Evolutionary conservation across 768 basidiomycete species (phyloP), one percentile per base, ranked within the genome.

Genomic region (Psilocybe azurescens): DNA sequence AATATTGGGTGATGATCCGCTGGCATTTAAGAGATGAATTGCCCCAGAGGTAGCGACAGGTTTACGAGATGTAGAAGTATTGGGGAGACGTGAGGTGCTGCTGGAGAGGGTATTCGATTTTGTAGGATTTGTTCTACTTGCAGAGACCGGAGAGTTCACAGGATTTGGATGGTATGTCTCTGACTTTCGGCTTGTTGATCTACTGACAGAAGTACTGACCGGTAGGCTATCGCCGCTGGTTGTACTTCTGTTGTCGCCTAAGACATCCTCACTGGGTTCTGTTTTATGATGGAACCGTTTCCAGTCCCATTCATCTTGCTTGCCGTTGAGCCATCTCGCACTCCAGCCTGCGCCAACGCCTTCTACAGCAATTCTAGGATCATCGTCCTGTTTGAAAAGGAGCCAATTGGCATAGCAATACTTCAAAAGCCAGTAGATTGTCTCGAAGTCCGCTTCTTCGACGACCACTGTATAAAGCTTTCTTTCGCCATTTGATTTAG

Each of bases 341-440:
- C 82, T 87, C 84, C 87, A 88, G 36, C 89, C 89, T 11, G 83
- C 83, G 16, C 88, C 88, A 28, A 87, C 79, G 18, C 88, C 87
- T 62, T 89, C 87, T 28, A 91, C 86, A 2, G 90, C 86, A 20
- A 76, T 74, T 20, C 88, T 77, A 18, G 89, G 88, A 67, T 93
- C 89, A 60, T 93, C 90, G 16, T 85, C 72, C 56, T 87, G 83
- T 60, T 84, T 83, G 77, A 93, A 93, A 18, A 85, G 75, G 1
- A 91, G 76, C 86, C 88, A 90, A 70, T 91, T 89, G 6, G 86
- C 86, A 65, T 93, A 93, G 58, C 89, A 85, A 73, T 82, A 91
- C 70, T 90, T 90, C 38, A 93, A 74, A 29, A 92, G 71, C 91
- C 91, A 93, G 69, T 90, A 92, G 3, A 92, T 82, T 0, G 90